Conservation (phyloP, 179 eudicot species). For the Heliamphora pulchella region DNA sequence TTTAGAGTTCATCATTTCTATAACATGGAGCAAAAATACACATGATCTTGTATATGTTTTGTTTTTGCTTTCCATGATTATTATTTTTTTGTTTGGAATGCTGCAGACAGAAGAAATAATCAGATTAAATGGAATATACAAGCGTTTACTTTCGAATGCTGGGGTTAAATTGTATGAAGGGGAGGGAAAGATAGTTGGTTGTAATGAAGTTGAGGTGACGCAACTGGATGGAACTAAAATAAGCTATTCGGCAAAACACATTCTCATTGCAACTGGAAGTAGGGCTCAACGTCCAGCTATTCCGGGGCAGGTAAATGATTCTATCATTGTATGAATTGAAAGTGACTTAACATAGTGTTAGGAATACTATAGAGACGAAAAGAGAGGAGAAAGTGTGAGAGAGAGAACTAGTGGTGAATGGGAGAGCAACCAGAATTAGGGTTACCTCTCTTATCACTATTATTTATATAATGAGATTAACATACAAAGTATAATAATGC, state of each 20-base stretch:
- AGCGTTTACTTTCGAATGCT: conserved; percentile 75
- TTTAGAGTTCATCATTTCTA: no score
- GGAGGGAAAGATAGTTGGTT: conserved; percentile 84
- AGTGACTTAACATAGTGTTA: neutral
- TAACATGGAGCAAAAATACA: no score
- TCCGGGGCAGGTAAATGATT: conserved; percentile 63
- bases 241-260: conserved; percentile 78
- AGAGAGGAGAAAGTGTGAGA: no score
- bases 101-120: conserved; percentile 81
- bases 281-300: conserved; percentile 76
- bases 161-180: conserved; percentile 96
- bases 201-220: conserved; percentile 84
- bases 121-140: conserved; percentile 78
- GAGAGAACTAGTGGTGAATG: no score
- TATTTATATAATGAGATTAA: no score
- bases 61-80: no score
- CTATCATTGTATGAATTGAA: neutral
- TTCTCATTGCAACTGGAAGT: conserved; percentile 91
- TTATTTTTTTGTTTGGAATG: neutral
- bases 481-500: no score
- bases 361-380: no score
- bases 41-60: no score
- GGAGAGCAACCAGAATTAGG: no score
- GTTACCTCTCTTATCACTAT: no score
- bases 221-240: conserved; percentile 91